Evolutionary conservation across 495 filamentous ascomycete species (phyloP).

Genomic region (Letharia lupina): DNA sequence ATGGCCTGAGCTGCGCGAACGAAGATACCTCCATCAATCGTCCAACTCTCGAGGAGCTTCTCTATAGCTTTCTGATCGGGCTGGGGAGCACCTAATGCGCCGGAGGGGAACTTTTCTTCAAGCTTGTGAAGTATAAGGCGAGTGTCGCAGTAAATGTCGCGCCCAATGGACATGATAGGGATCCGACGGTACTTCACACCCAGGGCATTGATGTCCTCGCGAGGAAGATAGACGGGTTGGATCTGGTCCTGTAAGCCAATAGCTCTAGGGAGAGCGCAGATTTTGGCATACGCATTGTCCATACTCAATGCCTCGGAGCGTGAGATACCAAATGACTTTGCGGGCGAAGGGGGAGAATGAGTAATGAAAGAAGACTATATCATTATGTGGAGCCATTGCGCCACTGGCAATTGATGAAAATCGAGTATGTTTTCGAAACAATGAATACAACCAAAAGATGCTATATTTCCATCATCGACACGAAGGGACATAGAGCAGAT

Average conservation of each 20-base stretch:
- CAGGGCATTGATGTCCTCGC: constrained; percentile 47
- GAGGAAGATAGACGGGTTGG: constrained; percentile 52
- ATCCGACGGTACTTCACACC: constrained; percentile 58
- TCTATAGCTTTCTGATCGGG: constrained; percentile 28
- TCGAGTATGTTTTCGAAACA: background rate
- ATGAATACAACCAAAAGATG: background rate
- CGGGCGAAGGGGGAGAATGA: constrained; percentile 49
- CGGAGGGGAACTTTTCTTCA: constrained; percentile 38
- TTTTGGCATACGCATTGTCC: constrained; percentile 38
- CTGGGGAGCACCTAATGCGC: constrained; percentile 18
- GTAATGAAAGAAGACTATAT: constrained; percentile 50
- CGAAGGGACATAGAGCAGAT: background rate
- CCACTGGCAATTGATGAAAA: background rate
- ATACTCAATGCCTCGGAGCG: constrained; percentile 48
- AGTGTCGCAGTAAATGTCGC: constrained; percentile 49
- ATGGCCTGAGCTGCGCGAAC: constrained; percentile 37
- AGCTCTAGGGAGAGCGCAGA: background rate
- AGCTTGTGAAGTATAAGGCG: constrained; percentile 52
- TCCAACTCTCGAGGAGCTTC: constrained; percentile 36
- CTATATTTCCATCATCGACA: background rate
- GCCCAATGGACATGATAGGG: constrained; percentile 51
- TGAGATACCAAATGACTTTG: constrained; percentile 49
- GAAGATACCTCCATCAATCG: constrained; percentile 44
- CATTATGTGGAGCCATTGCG: constrained; percentile 30
- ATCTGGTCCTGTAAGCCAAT: constrained; percentile 17